Conservation (phyloP, 441 rosid species). For the Metrosideros polymorpha region DNA sequence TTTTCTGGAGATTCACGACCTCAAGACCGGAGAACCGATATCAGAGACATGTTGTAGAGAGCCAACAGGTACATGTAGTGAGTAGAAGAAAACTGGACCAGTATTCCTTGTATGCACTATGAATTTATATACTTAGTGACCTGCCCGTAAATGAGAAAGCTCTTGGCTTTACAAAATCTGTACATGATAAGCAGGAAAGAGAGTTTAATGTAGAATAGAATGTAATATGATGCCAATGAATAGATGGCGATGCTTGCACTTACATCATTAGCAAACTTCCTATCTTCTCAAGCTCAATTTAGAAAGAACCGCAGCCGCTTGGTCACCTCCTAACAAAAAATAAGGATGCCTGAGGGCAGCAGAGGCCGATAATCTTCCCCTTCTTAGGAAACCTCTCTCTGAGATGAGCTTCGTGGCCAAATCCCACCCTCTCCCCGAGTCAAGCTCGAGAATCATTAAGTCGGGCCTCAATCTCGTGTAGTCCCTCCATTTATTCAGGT, state of each 20-base stretch:
- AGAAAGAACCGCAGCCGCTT: constrained; percentile 82
- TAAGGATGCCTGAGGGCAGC: constrained; percentile 94
- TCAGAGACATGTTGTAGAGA: background rate
- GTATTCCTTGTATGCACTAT: background rate
- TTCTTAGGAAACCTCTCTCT: constrained; percentile 62
- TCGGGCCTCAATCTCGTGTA: constrained; percentile 67
- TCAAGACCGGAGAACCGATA: background rate
- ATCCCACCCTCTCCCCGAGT: constrained; percentile 95
- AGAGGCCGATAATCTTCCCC: constrained; percentile 89
- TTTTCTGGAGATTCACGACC: background rate
- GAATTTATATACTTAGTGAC: background rate
- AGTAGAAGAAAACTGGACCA: background rate
- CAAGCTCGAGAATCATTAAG: constrained; percentile 74
- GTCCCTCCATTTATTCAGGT: constrained; percentile 71
- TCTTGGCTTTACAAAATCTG: background rate
- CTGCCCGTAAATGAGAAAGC: background rate
- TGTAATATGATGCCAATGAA: background rate
- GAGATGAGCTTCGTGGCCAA: constrained; percentile 78
- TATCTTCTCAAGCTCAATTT: constrained; percentile 60
- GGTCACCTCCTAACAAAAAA: constrained; percentile 89
- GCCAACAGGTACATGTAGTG: background rate
- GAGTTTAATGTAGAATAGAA: background rate
- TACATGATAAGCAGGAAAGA: background rate
- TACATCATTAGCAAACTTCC: background rate
- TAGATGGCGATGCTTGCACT: background rate